Evolutionary conservation across 2,329 filamentous ascomycete species (phyloP).

Genomic region (Fusarium subtropicale): DNA sequence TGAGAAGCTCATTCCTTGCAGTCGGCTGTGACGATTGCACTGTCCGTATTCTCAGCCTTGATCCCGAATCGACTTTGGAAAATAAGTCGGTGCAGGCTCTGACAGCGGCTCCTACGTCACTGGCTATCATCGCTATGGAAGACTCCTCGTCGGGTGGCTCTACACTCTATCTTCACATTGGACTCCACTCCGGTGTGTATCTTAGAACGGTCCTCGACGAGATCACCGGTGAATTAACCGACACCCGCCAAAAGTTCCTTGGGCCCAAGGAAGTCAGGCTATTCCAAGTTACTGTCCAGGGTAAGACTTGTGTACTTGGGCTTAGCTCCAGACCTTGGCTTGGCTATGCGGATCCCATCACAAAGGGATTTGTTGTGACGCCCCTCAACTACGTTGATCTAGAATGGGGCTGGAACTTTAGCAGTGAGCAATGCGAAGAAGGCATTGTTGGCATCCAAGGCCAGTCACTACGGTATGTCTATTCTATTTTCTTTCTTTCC

Average conservation of each 20-base stretch:
- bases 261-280: constrained; percentile 91
- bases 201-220: constrained; percentile 95
- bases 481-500: constrained; percentile 47
- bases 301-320: constrained; percentile 85
- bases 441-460: constrained; percentile 95
- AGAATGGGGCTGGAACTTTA: constrained; percentile 97
- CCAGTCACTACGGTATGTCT: constrained; percentile 81
- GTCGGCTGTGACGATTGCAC: constrained; percentile 98
- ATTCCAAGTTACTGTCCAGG: constrained; percentile 89
- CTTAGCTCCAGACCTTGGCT: constrained; percentile 96
- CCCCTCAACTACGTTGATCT: constrained; percentile 89
- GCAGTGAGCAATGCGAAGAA: constrained; percentile 91
- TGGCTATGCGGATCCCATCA: constrained; percentile 89
- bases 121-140: constrained; percentile 94
- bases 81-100: constrained; percentile 95
- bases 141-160: constrained; percentile 91
- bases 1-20: constrained; percentile 91
- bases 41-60: constrained; percentile 89
- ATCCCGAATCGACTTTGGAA: constrained; percentile 89
- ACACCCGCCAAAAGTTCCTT: constrained; percentile 93
- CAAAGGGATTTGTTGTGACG: constrained; percentile 89
- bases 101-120: constrained; percentile 86
- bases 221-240: constrained; percentile 92
- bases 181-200: constrained; percentile 94
- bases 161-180: constrained; percentile 95